Conservation (phyloP, 441 rosid genomes). For the Geranium incanum region DNA sequence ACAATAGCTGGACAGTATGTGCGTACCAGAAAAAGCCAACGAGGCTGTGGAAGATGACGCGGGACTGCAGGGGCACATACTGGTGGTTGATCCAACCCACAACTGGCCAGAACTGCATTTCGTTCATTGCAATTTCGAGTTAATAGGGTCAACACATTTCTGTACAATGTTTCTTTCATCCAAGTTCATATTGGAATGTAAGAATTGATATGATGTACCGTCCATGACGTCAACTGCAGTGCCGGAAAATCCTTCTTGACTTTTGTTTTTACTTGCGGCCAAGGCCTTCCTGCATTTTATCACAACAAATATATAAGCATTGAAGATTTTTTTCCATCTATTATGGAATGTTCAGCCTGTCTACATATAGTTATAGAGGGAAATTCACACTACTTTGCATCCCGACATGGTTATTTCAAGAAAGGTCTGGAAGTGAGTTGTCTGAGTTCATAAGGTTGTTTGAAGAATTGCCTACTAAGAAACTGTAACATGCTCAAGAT, state of each 20-base stretch:
- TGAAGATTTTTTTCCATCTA: neutral
- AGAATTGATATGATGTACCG: slow-evolving; percentile 34
- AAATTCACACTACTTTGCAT: neutral
- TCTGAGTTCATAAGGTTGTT: neutral
- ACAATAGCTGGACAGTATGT: neutral
- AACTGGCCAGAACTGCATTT: slow-evolving; percentile 76
- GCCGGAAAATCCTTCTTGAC: slow-evolving; percentile 68
- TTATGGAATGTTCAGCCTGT: neutral
- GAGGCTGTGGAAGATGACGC: slow-evolving; percentile 26
- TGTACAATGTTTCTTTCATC: neutral
- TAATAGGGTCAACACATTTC: neutral
- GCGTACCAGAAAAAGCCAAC: slow-evolving; percentile 22
- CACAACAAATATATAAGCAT: slow-evolving; percentile 18
- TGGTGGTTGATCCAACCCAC: slow-evolving; percentile 89
- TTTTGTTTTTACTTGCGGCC: slow-evolving; percentile 64
- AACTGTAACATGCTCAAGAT: neutral
- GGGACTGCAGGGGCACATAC: slow-evolving; percentile 70
- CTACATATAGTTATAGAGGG: neutral
- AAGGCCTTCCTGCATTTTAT: slow-evolving; percentile 66
- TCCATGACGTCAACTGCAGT: slow-evolving; percentile 74
- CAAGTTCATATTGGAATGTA: neutral
- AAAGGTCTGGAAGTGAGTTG: neutral
- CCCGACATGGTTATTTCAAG: neutral
- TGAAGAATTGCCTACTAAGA: neutral
- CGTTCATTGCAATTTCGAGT: slow-evolving; percentile 13